Percentiles rank a stretch among this genome's conserved stretches.
These are phyloP conservation scores for Zhuliangozyma parablackwelliae DNA, from an alignment of 1,139 yeast species.

Conservation along the genomic window DNA sequence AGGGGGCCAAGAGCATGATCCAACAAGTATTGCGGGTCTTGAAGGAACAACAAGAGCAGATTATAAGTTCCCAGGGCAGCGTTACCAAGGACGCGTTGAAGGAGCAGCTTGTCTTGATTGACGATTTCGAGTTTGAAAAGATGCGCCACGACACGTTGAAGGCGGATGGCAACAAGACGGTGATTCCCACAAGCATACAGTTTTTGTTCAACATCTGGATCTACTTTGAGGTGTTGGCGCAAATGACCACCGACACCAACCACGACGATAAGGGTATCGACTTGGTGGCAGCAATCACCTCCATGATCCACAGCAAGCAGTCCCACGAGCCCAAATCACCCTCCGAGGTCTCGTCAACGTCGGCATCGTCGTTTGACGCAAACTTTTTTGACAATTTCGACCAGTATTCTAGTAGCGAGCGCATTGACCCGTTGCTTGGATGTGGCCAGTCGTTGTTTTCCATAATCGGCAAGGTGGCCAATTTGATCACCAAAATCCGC, in stretches of 20 bases:
- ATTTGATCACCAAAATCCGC: constrained; percentile 49
- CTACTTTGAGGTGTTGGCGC: constrained; percentile 62
- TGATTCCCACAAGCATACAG: constrained; percentile 43
- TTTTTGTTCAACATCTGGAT: constrained; percentile 62
- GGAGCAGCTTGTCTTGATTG: constrained; percentile 28
- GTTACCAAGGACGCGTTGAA: constrained; percentile 15
- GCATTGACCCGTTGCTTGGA: constrained; percentile 62
- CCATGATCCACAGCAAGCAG: constrained; percentile 13
- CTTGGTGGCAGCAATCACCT: constrained; percentile 38
- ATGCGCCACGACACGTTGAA: constrained; percentile 17
- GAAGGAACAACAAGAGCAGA: constrained; percentile 20
- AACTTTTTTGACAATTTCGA: constrained; percentile 33
- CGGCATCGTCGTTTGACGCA: constrained; percentile 8
- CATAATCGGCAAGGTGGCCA: constrained; percentile 60
- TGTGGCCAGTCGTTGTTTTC: constrained; percentile 62
- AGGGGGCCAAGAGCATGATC: constrained; percentile 63
- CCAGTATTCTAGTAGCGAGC: constrained; percentile 25
- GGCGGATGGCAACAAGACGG: constrained; percentile 3
- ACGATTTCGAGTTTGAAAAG: constrained; percentile 32
- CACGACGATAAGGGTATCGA: constrained; percentile 42
- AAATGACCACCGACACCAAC: constrained; percentile 52
- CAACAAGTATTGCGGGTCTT: constrained; percentile 38
- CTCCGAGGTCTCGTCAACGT: constrained; percentile 5
- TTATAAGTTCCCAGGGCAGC: constrained; percentile 8
- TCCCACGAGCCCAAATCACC: neutral